Percentiles rank a stretch among this genome's conserved stretches.
These are phyloP conservation scores for Fusarium subtropicale DNA, from an alignment of 2,329 filamentous ascomycete genomes.

Conservation along the genomic window DNA sequence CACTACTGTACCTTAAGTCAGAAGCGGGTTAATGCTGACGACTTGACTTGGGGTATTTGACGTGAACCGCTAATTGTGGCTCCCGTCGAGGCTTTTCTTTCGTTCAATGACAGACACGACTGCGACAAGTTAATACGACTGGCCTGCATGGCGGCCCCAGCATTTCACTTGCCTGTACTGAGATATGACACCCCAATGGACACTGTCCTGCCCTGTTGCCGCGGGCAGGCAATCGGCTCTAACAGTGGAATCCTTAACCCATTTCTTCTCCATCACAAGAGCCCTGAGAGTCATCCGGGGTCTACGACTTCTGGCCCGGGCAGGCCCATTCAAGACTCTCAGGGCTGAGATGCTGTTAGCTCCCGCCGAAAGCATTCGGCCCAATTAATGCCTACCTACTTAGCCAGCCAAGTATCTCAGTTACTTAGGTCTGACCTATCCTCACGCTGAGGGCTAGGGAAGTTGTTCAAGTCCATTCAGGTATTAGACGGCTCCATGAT, in stretches of 20 bases:
- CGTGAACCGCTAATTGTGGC: background rate
- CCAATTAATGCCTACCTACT: background rate
- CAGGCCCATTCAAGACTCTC: background rate
- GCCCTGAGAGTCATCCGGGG: constrained; percentile 13
- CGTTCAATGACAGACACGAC: background rate
- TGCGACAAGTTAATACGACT: constrained; percentile 20
- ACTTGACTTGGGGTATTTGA: background rate
- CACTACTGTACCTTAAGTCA: constrained; percentile 34
- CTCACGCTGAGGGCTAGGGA: background rate
- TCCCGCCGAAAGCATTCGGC: constrained; percentile 12
- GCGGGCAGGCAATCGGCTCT: constrained; percentile 24
- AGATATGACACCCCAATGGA: constrained; percentile 35
- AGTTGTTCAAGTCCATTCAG: background rate
- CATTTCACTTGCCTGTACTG: constrained; percentile 16
- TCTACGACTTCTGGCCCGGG: constrained; percentile 19
- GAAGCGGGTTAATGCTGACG: constrained; percentile 22
- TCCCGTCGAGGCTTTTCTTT: constrained; percentile 14
- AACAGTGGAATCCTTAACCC: background rate
- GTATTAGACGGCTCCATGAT: background rate
- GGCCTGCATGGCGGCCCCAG: constrained; percentile 11
- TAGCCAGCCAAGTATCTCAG: background rate
- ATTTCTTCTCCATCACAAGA: constrained; percentile 17
- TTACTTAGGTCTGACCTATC: background rate
- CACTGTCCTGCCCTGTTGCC: constrained; percentile 22
- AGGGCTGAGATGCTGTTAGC: constrained; percentile 15